These are phyloP conservation scores for Pseudogymnoascus sp. DNA, from an alignment of 2,329 filamentous ascomycete species.

Conservation along the genomic window DNA sequence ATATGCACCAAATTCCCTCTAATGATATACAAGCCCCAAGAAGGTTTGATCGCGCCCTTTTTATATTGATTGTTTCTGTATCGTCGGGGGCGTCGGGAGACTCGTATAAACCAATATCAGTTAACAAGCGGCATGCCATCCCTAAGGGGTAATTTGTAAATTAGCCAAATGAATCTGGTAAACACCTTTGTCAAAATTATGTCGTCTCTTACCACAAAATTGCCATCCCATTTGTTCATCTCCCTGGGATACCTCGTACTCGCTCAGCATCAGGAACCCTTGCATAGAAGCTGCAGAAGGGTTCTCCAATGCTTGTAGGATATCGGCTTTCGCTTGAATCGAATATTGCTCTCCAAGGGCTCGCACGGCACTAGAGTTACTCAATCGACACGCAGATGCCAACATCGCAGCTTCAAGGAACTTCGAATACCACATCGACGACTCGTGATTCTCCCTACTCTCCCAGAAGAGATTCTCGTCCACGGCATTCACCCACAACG, in stretches of 20 bases:
- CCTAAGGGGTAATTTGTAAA: background rate
- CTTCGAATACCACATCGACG: background rate
- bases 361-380: constrained; percentile 8
- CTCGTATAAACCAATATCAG: constrained; percentile 9
- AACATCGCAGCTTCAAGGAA: constrained; percentile 8
- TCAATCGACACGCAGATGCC: constrained; percentile 1
- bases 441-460: background rate
- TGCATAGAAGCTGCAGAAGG: constrained; percentile 5
- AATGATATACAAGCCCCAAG: background rate
- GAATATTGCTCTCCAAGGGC: background rate
- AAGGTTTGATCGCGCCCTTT: background rate
- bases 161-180: background rate
- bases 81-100: background rate
- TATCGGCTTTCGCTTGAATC: background rate
- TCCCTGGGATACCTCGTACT: constrained; percentile 2
- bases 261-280: constrained; percentile 9
- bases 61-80: background rate
- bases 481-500: constrained; percentile 6
- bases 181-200: background rate
- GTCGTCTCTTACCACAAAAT: constrained; percentile 2
- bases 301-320: background rate
- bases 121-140: constrained; percentile 10
- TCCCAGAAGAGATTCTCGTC: background rate
- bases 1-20: background rate
- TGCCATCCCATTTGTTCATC: constrained; percentile 7